Base-by-base conservation (phyloP, 805 yeast genomes). In the Saccharomycopsis capsularis region DNA sequence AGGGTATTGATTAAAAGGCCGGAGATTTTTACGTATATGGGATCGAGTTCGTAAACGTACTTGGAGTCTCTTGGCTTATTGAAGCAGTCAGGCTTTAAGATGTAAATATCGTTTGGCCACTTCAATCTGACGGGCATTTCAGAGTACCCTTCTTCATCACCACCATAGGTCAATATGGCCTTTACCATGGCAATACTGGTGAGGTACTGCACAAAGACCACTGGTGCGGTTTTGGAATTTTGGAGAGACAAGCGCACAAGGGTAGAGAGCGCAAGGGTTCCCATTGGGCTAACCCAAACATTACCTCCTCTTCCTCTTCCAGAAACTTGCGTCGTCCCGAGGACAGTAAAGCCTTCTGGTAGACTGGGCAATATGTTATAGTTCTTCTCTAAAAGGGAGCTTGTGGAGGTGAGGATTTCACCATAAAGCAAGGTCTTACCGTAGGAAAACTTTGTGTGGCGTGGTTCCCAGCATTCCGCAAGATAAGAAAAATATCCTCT, bases 221-320 rank as follows among this genome's bases (percentile, higher is more conserved):
- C 74, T 6, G 85, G 74, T 1, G 81, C 73, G 29, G 75, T 67
- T 18, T 68, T 63, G 21, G 70, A 67, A 2, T 69, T 59, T 2
- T 59, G 58, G 3, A 73, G 71, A 0, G 86, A 80, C 13, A 89
- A 66, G 44, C 80, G 75, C 52, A 86, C 63, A 9, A 87, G 76
- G 1, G 80, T 74, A 0, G 96, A 87, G 4, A 81, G 76, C 0
- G 98, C 95, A 63, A 88, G 66, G 1, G 89, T 95, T 9, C 99
- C 99, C 22, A 76, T 73, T 2, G 99, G 99, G 56, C 87, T 90
- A 22, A 93, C 82, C 99, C 99, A 93, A 2, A 80, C 81, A 56
- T 93, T 93, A 1, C 93, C 95, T 15, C 97, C 95, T 49, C 99
- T 77, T 2, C 99, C 99, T 43, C 91, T 73, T 1, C 99, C 99